These are phyloP conservation scores for Blepharisma stoltei DNA, from an alignment of 73 alveolate species.

Conservation along the genomic window DNA sequence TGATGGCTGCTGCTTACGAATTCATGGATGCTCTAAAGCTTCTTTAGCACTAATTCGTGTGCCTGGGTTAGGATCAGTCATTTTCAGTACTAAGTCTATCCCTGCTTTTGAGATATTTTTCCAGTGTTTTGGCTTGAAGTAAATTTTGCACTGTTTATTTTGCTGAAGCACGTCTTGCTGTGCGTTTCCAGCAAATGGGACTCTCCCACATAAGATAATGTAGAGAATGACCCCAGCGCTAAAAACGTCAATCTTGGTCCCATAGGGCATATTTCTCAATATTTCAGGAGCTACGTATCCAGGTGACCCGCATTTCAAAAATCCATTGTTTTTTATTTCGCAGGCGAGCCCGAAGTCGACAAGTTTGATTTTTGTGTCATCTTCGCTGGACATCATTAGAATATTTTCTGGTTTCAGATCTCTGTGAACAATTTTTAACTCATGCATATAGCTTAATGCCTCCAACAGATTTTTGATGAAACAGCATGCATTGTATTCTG, in stretches of 20 bases:
- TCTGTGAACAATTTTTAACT: slow-evolving; percentile 71
- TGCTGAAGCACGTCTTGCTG: slow-evolving; percentile 30
- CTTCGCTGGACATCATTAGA: slow-evolving; percentile 44
- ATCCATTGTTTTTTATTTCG: background rate
- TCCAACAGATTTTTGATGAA: slow-evolving; percentile 41
- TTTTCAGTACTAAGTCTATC: background rate
- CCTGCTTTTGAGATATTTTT: background rate
- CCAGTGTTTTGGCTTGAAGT: slow-evolving; percentile 28
- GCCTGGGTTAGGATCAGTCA: slow-evolving; percentile 13
- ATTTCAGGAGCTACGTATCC: slow-evolving; percentile 51
- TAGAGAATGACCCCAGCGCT: slow-evolving; percentile 41
- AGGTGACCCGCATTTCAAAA: slow-evolving; percentile 46
- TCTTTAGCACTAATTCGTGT: background rate
- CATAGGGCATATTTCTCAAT: slow-evolving; percentile 29
- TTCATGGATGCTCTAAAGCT: slow-evolving; percentile 8
- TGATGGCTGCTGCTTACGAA: background rate
- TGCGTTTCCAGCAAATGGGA: slow-evolving; percentile 42
- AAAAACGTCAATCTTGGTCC: slow-evolving; percentile 36
- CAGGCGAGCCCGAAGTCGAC: slow-evolving; percentile 48
- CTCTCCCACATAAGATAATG: slow-evolving; percentile 27
- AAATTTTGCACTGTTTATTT: slow-evolving; percentile 35
- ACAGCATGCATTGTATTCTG: slow-evolving; percentile 25
- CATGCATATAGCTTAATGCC: slow-evolving; percentile 72
- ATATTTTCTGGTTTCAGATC: slow-evolving; percentile 87
- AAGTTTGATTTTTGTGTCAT: slow-evolving; percentile 27